A percentile compares a stretch with the other conserved stretches of the same genome.
phyloP scores from a whole-genome alignment of 1,139 yeast species.

The Scheffersomyces illinoinensis region DNA sequence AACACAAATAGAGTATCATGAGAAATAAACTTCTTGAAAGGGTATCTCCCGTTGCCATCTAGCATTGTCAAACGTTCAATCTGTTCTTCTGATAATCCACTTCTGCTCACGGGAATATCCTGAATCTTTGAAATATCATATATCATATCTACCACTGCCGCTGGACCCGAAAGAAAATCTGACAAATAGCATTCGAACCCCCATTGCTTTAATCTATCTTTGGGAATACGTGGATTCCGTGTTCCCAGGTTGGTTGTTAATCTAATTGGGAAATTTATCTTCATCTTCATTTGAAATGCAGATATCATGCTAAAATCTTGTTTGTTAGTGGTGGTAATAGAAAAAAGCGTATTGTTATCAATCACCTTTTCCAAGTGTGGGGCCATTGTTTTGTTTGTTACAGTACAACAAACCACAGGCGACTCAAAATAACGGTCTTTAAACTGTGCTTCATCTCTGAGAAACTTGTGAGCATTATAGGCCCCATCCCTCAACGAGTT shows the following conservation, averaged over 20 bases:
- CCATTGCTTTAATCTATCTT: slow-evolving; percentile 34
- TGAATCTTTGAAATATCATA: slow-evolving; percentile 60
- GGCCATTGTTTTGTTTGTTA: slow-evolving; percentile 50
- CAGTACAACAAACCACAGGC: slow-evolving; percentile 67
- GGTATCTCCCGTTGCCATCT: slow-evolving; percentile 36
- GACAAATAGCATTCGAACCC: slow-evolving; percentile 83
- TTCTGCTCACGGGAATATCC: slow-evolving; percentile 60
- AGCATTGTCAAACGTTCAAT: slow-evolving; percentile 38
- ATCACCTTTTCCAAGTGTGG: slow-evolving; percentile 60
- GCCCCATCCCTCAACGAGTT: slow-evolving; percentile 32
- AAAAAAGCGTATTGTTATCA: slow-evolving; percentile 52
- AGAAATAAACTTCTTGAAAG: slow-evolving; percentile 58
- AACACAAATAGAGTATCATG: slow-evolving; percentile 56
- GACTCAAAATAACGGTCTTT: slow-evolving; percentile 62
- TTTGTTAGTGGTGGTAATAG: slow-evolving; percentile 43
- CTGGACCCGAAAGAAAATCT: slow-evolving; percentile 76
- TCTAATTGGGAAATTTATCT: slow-evolving; percentile 40
- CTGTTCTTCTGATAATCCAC: slow-evolving; percentile 41
- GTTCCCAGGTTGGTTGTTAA: slow-evolving; percentile 13
- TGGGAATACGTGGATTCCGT: slow-evolving; percentile 17
- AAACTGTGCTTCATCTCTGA: slow-evolving; percentile 33
- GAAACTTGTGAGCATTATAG: slow-evolving; percentile 29
- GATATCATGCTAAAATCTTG: slow-evolving; percentile 48
- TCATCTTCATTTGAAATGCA: slow-evolving; percentile 15
- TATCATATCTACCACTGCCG: slow-evolving; percentile 72